These are phyloP conservation scores for Ochetophila trinervis DNA, from an alignment of 306 rosid species.

Conservation along the genomic window DNA sequence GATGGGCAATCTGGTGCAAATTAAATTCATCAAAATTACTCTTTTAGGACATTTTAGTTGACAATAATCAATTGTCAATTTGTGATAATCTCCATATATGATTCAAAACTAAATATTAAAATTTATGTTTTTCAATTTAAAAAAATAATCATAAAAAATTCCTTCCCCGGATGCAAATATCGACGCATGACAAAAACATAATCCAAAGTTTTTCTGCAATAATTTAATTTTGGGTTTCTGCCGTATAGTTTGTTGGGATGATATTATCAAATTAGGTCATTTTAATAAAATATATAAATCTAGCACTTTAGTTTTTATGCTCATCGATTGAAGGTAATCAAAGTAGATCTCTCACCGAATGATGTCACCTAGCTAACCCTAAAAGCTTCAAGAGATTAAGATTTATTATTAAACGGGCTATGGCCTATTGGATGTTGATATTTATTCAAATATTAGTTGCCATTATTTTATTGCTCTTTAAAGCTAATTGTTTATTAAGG, in stretches of 20 bases:
- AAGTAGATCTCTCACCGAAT: constrained; percentile 14
- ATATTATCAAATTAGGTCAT: constrained; percentile 24
- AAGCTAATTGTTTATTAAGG: constrained; percentile 4
- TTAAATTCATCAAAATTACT: background rate
- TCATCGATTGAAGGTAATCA: constrained; percentile 12
- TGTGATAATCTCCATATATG: too few relatives aligned
- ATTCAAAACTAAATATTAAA: too few relatives aligned
- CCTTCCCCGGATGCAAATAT: background rate
- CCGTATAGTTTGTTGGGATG: constrained; percentile 19
- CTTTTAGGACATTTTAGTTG: too few relatives aligned
- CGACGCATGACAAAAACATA: background rate
- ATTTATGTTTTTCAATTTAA: too few relatives aligned
- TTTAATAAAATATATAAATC: background rate
- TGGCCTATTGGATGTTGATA: constrained; percentile 27
- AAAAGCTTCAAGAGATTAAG: constrained; percentile 4
- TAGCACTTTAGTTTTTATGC: constrained; percentile 1
- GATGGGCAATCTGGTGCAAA: background rate
- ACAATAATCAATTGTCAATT: too few relatives aligned
- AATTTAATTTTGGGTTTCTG: background rate
- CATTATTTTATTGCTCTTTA: constrained; percentile 10
- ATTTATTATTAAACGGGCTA: constrained; percentile 21
- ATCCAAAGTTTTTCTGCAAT: background rate
- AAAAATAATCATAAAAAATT: background rate
- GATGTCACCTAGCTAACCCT: constrained; percentile 18
- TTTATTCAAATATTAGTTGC: constrained; percentile 4